Evolutionary conservation across 768 basidiomycete species (phyloP).

Genomic region (Obba rivulosa): DNA sequence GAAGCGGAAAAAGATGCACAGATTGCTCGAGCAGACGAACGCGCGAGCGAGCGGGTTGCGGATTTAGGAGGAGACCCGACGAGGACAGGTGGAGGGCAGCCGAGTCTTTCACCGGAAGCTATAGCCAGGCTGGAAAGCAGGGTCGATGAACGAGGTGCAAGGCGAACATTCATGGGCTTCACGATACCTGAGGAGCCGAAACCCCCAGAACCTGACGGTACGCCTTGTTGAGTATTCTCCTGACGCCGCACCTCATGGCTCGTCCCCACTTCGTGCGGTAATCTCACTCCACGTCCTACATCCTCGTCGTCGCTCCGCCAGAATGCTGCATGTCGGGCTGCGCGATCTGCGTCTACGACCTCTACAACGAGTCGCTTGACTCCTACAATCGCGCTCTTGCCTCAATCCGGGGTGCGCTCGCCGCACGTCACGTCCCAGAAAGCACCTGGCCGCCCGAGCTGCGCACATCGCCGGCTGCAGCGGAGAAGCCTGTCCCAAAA

Average conservation of each 20-base stretch:
- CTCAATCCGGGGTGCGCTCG: constrained; percentile 46
- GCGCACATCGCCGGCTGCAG: constrained; percentile 4
- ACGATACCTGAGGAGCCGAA: constrained; percentile 57
- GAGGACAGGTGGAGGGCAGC: constrained; percentile 12
- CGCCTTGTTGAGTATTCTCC: constrained; percentile 12
- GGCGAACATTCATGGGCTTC: constrained; percentile 44
- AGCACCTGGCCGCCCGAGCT: constrained; percentile 62
- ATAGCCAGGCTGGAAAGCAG: constrained; percentile 3
- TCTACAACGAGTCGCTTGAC: constrained; percentile 71
- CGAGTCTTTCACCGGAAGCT: not conserved
- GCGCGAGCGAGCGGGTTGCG: constrained; percentile 2
- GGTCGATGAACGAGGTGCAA: constrained; percentile 2
- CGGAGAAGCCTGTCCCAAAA: constrained; percentile 17
- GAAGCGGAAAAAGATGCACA: constrained; percentile 3
- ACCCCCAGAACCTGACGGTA: constrained; percentile 65
- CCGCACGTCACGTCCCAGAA: constrained; percentile 43
- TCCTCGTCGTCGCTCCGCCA: constrained; percentile 22
- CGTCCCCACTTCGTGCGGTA: not conserved
- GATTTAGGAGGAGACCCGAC: not conserved
- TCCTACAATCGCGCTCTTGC: constrained; percentile 54
- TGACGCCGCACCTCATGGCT: not conserved
- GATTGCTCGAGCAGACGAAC: not conserved
- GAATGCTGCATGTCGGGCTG: constrained; percentile 97
- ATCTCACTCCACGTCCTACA: not conserved
- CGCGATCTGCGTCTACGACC: constrained; percentile 85